Percentiles rank a stretch among this genome's conserved stretches.
Evolutionary conservation across 2,329 filamentous ascomycete species (phyloP).

Genomic region (Malbranchea zuffiana): DNA sequence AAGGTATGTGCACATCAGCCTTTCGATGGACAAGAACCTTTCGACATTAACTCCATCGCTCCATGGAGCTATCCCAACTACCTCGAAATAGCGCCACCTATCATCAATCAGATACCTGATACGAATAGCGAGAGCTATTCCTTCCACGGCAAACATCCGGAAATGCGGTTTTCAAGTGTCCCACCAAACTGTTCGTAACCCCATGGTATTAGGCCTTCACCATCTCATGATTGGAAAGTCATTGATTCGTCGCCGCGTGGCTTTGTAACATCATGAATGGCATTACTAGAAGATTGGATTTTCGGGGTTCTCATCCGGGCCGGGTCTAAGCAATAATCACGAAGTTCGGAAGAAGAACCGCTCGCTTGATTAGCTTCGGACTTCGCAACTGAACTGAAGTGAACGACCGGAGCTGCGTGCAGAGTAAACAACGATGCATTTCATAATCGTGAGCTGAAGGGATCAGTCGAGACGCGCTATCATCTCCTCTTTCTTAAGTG

Average conservation of each 20-base stretch:
- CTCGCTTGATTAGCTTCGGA: constrained; percentile 6
- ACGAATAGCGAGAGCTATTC: too few species aligned
- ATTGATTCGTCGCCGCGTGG: constrained; percentile 10
- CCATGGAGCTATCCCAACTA: too few species aligned
- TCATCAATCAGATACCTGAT: too few species aligned
- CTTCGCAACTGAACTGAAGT: constrained; percentile 7
- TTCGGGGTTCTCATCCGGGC: constrained; percentile 8
- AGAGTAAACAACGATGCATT: constrained; percentile 27
- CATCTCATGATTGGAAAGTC: constrained; percentile 10
- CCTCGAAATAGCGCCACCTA: too few species aligned
- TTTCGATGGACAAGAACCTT: too few species aligned
- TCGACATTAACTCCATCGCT: too few species aligned
- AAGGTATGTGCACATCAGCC: constrained; percentile 7
- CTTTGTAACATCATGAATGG: constrained; percentile 10
- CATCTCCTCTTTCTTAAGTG: constrained; percentile 90
- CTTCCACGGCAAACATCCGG: too few species aligned
- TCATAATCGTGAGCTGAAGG: constrained; percentile 24
- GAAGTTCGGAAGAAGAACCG: constrained; percentile 5
- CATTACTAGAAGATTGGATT: constrained; percentile 4
- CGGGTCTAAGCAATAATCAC: constrained; percentile 6
- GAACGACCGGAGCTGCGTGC: constrained; percentile 14
- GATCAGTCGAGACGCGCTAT: constrained; percentile 90
- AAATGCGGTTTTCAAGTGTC: constrained; percentile 10
- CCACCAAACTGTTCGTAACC: constrained; percentile 10
- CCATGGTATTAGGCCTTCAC: constrained; percentile 12